Percentiles rank a stretch among this genome's conserved stretches.
phyloP scores from a whole-genome alignment of 1,284 basidiomycete genomes.

The Trametes sp. region DNA sequence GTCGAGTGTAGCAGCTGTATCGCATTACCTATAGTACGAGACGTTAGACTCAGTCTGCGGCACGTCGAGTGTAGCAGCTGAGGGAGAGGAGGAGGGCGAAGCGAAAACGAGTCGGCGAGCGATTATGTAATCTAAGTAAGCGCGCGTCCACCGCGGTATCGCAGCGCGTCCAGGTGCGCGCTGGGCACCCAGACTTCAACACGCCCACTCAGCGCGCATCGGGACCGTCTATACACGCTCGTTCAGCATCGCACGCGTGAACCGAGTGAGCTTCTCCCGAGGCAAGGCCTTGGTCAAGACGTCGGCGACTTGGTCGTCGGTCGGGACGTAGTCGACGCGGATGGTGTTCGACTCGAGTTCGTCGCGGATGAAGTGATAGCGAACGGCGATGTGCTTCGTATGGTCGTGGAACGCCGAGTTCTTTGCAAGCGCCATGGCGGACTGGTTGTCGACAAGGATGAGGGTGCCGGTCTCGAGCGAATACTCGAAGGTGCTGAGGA shows the following conservation, averaged over 20 bases:
- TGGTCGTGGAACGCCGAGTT: conserved; percentile 21
- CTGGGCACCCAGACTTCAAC: too few species aligned
- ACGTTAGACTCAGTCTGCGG: too few species aligned
- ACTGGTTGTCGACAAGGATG: conserved; percentile 24
- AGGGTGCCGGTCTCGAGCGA: not conserved
- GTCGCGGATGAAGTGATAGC: conserved; percentile 14
- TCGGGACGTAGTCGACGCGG: conserved; percentile 15
- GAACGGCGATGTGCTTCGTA: conserved; percentile 27
- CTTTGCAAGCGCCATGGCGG: conserved; percentile 24
- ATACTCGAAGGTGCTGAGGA: not conserved
- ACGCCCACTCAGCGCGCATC: too few species aligned
- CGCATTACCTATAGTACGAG: too few species aligned
- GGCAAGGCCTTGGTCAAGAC: conserved; percentile 16
- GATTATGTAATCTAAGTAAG: too few species aligned
- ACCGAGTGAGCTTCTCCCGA: conserved; percentile 3
- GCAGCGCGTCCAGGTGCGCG: too few species aligned
- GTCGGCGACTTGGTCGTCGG: conserved; percentile 17
- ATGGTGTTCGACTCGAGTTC: not conserved
- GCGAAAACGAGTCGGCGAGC: too few species aligned
- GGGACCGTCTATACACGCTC: too few species aligned
- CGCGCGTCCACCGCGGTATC: too few species aligned
- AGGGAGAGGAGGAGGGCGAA: too few species aligned
- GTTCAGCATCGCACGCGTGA: not conserved
- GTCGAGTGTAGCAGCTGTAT: too few species aligned
- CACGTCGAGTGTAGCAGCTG: too few species aligned